phyloP scores from a whole-genome alignment of 2,329 filamentous ascomycete species.

The Byssothecium circinans region DNA sequence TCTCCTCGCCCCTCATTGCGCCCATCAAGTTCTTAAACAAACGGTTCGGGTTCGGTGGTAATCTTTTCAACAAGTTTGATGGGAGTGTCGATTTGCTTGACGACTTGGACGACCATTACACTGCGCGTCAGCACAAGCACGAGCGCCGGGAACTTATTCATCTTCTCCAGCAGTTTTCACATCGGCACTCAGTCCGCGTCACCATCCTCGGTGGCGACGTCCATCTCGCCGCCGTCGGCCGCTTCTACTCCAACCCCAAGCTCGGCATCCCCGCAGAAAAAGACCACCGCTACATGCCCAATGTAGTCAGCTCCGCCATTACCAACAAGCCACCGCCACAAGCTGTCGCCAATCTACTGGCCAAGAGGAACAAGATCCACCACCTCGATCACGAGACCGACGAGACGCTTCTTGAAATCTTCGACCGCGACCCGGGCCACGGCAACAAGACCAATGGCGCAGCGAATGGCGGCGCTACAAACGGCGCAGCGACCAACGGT shows the following conservation, averaged over 20 bases:
- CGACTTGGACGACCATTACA: conserved; percentile 75
- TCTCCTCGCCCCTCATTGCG: conserved; percentile 81
- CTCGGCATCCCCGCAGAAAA: conserved; percentile 58
- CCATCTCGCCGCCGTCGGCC: conserved; percentile 63
- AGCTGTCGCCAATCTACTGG: conserved; percentile 65
- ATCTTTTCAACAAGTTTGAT: conserved; percentile 91
- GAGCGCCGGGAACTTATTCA: conserved; percentile 76
- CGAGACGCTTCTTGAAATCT: conserved; percentile 65
- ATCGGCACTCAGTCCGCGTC: conserved; percentile 58
- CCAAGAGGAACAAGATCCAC: conserved; percentile 66
- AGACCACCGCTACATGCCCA: conserved; percentile 66
- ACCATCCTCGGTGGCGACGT: conserved; percentile 67
- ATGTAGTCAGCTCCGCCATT: conserved; percentile 66
- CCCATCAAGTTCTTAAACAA: conserved; percentile 89
- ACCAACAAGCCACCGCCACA: conserved; percentile 69
- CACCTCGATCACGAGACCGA: conserved; percentile 64
- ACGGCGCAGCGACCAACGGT: conserved; percentile 12
- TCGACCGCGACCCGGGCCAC: conserved; percentile 58
- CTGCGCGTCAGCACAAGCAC: conserved; percentile 84
- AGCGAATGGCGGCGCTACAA: conserved; percentile 20
- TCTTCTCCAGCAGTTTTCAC: conserved; percentile 62
- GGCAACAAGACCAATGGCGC: conserved; percentile 24
- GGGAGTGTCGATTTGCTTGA: conserved; percentile 69
- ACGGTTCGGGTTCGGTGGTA: conserved; percentile 81
- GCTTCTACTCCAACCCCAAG: conserved; percentile 65